Percentiles rank a stretch among this genome's conserved stretches.
Evolutionary conservation across 495 filamentous ascomycete species (phyloP).

Genomic region (Xylaria cubensis): DNA sequence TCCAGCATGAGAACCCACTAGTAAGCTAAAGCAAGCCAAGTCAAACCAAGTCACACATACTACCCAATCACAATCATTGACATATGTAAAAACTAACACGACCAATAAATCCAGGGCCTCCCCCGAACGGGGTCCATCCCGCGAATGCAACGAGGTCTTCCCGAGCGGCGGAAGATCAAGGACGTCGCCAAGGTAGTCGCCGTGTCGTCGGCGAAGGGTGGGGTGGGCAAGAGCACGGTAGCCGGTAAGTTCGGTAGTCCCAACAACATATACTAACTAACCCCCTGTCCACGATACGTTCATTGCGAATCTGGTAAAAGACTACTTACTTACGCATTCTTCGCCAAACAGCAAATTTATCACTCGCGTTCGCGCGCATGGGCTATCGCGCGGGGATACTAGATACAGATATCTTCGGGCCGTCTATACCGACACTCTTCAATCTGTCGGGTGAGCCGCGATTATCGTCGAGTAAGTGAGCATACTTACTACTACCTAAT

Average conservation of each 20-base stretch:
- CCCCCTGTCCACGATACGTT: too few species aligned
- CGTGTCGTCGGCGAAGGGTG: constrained; percentile 94
- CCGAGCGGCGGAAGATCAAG: constrained; percentile 76
- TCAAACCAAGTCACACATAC: neutral
- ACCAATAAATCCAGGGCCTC: constrained; percentile 65
- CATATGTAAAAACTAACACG: neutral
- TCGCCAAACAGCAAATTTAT: constrained; percentile 74
- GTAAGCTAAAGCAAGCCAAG: constrained; percentile 53
- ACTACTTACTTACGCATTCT: neutral
- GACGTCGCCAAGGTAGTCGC: constrained; percentile 87
- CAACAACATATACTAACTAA: neutral
- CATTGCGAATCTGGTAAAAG: too few species aligned
- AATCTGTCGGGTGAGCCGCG: constrained; percentile 76
- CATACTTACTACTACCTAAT: neutral
- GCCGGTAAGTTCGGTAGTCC: constrained; percentile 64
- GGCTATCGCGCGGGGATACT: constrained; percentile 86
- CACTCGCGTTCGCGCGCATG: constrained; percentile 79
- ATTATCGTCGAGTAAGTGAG: constrained; percentile 63
- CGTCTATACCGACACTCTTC: constrained; percentile 89
- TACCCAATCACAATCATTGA: neutral
- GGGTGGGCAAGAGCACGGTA: constrained; percentile 95
- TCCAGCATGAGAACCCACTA: constrained; percentile 91
- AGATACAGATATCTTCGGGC: constrained; percentile 96
- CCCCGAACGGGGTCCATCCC: constrained; percentile 80
- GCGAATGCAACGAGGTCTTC: constrained; percentile 84